Conservation (phyloP, 2,329 filamentous ascomycete genomes). For the Ascochyta viciae-villosae region DNA sequence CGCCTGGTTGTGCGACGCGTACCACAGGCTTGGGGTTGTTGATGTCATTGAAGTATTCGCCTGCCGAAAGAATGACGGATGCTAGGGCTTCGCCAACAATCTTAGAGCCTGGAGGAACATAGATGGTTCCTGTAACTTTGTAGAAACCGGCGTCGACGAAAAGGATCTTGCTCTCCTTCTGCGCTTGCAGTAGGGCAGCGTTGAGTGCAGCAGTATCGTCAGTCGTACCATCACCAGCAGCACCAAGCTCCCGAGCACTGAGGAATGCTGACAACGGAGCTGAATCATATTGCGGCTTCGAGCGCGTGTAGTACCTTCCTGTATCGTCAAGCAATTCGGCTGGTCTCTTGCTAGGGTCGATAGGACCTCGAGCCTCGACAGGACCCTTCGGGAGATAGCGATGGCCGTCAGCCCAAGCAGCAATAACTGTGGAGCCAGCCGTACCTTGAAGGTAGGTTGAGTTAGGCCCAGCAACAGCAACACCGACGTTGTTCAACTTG, state of each 20-base stretch:
- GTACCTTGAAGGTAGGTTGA: slow-evolving; percentile 37
- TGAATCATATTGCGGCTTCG: slow-evolving; percentile 57
- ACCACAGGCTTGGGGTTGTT: slow-evolving; percentile 68
- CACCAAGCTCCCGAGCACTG: slow-evolving; percentile 54
- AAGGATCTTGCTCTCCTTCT: slow-evolving; percentile 60
- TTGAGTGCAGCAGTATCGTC: slow-evolving; percentile 87
- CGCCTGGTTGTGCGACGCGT: slow-evolving; percentile 69
- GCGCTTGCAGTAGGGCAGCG: slow-evolving; percentile 70
- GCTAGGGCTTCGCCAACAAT: slow-evolving; percentile 88
- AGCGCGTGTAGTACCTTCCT: slow-evolving; percentile 58
- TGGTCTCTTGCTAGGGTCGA: slow-evolving; percentile 53
- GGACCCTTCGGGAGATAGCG: slow-evolving; percentile 49
- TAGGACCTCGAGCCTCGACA: slow-evolving; percentile 51
- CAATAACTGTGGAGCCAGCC: slow-evolving; percentile 26
- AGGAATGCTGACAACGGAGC: slow-evolving; percentile 70
- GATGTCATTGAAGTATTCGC: slow-evolving; percentile 58
- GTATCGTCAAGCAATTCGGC: slow-evolving; percentile 52
- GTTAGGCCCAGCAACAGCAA: slow-evolving; percentile 32
- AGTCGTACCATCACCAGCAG: slow-evolving; percentile 81
- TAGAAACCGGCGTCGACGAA: slow-evolving; percentile 67
- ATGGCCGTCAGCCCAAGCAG: slow-evolving; percentile 45
- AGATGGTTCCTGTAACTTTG: slow-evolving; percentile 61
- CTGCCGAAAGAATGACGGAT: slow-evolving; percentile 80
- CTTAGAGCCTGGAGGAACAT: slow-evolving; percentile 71
- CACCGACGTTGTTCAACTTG: slow-evolving; percentile 60